phyloP scores from a whole-genome alignment of 306 rosid genomes.

The Argentina anserina region DNA sequence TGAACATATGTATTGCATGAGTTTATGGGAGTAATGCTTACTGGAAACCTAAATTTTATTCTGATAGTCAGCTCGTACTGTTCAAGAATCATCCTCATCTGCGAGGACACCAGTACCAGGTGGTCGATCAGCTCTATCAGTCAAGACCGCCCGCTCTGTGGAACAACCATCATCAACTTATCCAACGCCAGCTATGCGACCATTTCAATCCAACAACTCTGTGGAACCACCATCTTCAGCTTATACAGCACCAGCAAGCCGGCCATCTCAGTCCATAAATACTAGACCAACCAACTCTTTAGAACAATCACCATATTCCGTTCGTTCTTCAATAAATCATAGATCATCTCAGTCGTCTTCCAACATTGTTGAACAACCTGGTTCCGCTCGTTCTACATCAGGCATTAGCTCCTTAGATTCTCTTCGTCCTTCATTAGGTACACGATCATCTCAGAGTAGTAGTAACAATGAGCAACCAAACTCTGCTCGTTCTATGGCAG shows the following conservation, averaged over 20 bases:
- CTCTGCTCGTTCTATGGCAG: constrained; percentile 40
- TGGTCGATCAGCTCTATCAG: constrained; percentile 34
- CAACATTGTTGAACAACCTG: constrained; percentile 13
- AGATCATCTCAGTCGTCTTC: background rate
- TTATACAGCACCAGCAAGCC: constrained; percentile 1
- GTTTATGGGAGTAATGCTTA: constrained; percentile 9
- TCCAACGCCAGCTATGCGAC: constrained; percentile 25
- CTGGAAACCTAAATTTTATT: constrained; percentile 19
- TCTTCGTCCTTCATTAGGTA: constrained; percentile 39
- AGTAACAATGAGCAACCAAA: constrained; percentile 40
- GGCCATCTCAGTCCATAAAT: background rate
- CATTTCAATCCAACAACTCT: constrained; percentile 23
- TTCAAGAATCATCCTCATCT: constrained; percentile 53
- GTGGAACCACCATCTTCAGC: constrained; percentile 24
- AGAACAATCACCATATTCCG: constrained; percentile 5
- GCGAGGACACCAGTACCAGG: constrained; percentile 5
- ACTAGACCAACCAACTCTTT: background rate
- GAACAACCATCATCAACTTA: constrained; percentile 57
- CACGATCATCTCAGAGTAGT: constrained; percentile 33
- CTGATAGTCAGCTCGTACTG: constrained; percentile 45
- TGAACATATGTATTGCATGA: background rate
- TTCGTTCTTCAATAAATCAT: background rate
- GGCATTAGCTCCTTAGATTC: constrained; percentile 33
- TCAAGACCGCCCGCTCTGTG: constrained; percentile 18
- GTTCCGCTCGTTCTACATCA: constrained; percentile 20